Conservation (phyloP, 2,329 filamentous ascomycete species). For the Venturia asperata region DNA sequence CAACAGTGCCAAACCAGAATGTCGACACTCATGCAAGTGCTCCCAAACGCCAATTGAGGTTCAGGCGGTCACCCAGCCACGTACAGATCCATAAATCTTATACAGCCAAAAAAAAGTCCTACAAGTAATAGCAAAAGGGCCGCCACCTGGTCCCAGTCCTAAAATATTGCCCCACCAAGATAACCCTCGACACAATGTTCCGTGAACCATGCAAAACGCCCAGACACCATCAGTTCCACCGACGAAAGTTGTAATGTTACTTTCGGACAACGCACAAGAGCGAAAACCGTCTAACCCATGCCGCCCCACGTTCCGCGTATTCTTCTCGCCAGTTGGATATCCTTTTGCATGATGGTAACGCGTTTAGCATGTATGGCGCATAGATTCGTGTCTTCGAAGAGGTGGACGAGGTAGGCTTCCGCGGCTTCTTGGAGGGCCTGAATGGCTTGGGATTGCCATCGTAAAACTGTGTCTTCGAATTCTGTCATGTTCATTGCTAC, state of each 20-base stretch:
- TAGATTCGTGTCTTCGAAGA: slow-evolving; percentile 97
- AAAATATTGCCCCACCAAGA: background rate
- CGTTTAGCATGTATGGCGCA: slow-evolving; percentile 99
- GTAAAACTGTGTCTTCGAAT: slow-evolving; percentile 54
- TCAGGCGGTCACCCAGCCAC: background rate
- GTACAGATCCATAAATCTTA: background rate
- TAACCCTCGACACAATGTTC: background rate
- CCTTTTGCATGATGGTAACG: slow-evolving; percentile 96
- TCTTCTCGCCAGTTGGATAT: slow-evolving; percentile 92
- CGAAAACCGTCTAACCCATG: background rate
- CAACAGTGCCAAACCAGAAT: background rate
- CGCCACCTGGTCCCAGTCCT: background rate
- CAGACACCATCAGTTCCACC: background rate
- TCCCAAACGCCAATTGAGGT: background rate
- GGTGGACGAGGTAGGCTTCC: slow-evolving; percentile 95
- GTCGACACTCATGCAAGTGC: background rate
- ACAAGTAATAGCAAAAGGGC: background rate
- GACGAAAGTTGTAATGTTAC: background rate
- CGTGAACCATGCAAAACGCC: background rate
- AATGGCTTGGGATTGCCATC: slow-evolving; percentile 98
- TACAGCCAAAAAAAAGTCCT: background rate
- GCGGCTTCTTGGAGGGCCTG: slow-evolving; percentile 96
- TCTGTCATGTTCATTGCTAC: slow-evolving; percentile 95
- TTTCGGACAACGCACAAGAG: background rate
- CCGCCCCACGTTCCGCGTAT: slow-evolving; percentile 58